Base-by-base conservation (phyloP, 2,329 filamentous ascomycete species). In the Aspergillus niger region DNA sequence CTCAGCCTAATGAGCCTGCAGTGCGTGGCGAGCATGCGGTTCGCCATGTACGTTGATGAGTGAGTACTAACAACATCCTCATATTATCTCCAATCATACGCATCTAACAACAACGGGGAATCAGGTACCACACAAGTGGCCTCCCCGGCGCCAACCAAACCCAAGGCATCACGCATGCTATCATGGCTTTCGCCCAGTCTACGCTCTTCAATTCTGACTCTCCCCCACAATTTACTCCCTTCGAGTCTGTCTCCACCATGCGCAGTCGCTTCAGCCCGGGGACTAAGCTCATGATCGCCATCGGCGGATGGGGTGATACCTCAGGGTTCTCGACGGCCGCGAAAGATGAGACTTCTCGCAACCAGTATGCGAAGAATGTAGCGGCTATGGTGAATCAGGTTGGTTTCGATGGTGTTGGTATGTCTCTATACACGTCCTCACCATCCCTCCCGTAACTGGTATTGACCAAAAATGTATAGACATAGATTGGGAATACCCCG, bases 231-330 rank as follows among this genome's bases (percentile, higher is more conserved):
- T 86, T 82, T 65, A 77, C 77, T 55, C 85, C 86, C 0, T 88
- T 86, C 65, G 80, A 83, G 72, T 71, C 81, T 0, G 73, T 88
- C 2, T 69, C 74, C 0, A 78, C 81, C 3, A 77, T 86, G 48
- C 82, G 85, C 17, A 74, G 76, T 26, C 77, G 85, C 20, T 89
- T 86, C 58, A 70, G 79, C 11, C 71, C 81, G 0, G 79, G 79
- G 26, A 87, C 87, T 20, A 87, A 89, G 65, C 75, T 92, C 22
- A 83, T 89, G 77, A 81, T 92, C 39, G 89, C 90, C 20, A 86
- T 92, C 63, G 90, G 90, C 10, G 90, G 89, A 55, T 92, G 90
- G 89, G 89, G 89, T 0, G 87, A 91, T 61, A 87, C 83, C 0
- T 72, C 74, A 6, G 89, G 88, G 0, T 92, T 91, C 68, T 81